Conservation (phyloP, 2,329 filamentous ascomycete species). For the Xylaria sp. region DNA sequence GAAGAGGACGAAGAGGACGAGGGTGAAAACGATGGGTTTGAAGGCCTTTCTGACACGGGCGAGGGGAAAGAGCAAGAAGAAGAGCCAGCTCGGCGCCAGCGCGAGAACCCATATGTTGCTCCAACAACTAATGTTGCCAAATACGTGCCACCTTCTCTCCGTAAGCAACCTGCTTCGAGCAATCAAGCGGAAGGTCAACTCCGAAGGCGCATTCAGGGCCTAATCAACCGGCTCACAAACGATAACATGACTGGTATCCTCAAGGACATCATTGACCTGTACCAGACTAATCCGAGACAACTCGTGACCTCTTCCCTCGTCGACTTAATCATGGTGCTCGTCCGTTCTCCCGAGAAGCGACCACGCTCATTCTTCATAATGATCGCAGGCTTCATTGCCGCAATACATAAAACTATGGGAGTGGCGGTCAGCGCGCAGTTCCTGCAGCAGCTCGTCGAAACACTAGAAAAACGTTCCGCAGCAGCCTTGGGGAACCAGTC, state of each 20-base stretch:
- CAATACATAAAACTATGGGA: slow-evolving; percentile 87
- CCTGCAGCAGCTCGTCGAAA: slow-evolving; percentile 79
- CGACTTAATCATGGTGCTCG: slow-evolving; percentile 79
- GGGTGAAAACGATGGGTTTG: slow-evolving; percentile 55
- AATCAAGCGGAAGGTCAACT: slow-evolving; percentile 75
- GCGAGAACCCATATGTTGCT: slow-evolving; percentile 91
- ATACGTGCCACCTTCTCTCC: slow-evolving; percentile 89
- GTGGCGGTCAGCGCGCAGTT: slow-evolving; percentile 91
- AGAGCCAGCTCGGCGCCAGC: slow-evolving; percentile 58
- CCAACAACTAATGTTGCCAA: slow-evolving; percentile 71
- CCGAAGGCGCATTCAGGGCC: slow-evolving; percentile 83
- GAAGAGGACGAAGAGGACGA: slow-evolving; percentile 49
- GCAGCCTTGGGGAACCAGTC: slow-evolving; percentile 53
- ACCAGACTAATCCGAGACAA: slow-evolving; percentile 85
- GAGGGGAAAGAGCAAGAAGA: slow-evolving; percentile 31
- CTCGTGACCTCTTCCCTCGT: slow-evolving; percentile 85
- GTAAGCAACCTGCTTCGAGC: slow-evolving; percentile 71
- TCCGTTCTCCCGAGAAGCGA: slow-evolving; percentile 80
- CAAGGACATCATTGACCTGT: slow-evolving; percentile 83
- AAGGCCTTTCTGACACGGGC: slow-evolving; percentile 54
- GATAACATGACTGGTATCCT: slow-evolving; percentile 88
- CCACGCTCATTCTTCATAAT: slow-evolving; percentile 92
- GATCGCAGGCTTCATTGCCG: slow-evolving; percentile 88
- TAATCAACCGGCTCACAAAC: slow-evolving; percentile 93
- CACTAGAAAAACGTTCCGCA: slow-evolving; percentile 75